Base-by-base conservation (phyloP, 2,329 filamentous ascomycete genomes). In the Incumbomyces delicatus region DNA sequence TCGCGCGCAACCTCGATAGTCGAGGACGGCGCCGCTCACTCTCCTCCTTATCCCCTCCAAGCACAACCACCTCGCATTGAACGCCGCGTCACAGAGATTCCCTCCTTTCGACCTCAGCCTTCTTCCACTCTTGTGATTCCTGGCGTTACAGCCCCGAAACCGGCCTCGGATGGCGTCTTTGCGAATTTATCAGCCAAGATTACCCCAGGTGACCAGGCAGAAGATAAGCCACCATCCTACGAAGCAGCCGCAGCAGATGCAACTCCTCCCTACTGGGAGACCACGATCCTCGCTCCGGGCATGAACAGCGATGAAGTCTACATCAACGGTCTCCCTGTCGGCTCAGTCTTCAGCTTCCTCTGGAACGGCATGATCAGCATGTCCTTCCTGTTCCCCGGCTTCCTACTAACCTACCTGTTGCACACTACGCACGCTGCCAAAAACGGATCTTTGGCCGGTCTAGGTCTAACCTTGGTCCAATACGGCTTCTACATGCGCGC, bases 391-490 rank as follows among this genome's bases (percentile, higher is more conserved):
- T 78, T 96, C 53, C 87, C 95, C 66, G 92, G 92, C 45, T 98
- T 98, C 75, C 80, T 98, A 27, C 84, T 98, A 59, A 96, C 92
- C 22, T 98, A 98, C 65, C 85, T 98, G 48, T 77, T 98, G 2
- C 92, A 98, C 74, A 96, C 92, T 27, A 95, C 90, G 6, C 92
- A 98, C 66, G 92, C 92, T 3, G 92, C 92, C 58, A 98, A 98
- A 71, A 95, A 98, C 63, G 92, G 92, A 41, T 95, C 89, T 38
- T 85, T 87, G 60, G 89, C 90, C 43, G 92, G 92, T 45, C 81
- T 98, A 42, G 92, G 92, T 51, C 87, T 98, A 57, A 95, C 89
- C 0, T 76, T 98, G 10, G 88, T 98, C 40, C 90, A 96, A 64
- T 96, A 94, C 61, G 92, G 92, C 29, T 96, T 98, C 66, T 88